Conservation (phyloP, 192 early-diverging fungal genomes). For the Podila clonocystis region DNA sequence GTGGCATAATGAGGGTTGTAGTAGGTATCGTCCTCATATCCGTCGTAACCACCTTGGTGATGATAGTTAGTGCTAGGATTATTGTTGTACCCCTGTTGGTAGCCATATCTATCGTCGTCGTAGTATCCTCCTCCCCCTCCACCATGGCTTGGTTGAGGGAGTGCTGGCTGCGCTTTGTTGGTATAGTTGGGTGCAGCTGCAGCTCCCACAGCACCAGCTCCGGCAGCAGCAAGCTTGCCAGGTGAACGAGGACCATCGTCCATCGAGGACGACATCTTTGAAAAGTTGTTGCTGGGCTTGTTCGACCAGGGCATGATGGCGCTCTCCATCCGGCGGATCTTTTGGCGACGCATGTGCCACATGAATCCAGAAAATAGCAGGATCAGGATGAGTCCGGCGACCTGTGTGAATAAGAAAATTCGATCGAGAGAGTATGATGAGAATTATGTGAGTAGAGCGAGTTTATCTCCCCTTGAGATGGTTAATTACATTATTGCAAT, state of each 20-base stretch:
- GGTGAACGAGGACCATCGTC: slow-evolving; percentile 15
- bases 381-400: slow-evolving; percentile 12
- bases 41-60: slow-evolving; percentile 6
- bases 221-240: neutral
- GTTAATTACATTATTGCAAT: no score
- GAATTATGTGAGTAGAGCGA: neutral
- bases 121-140: neutral
- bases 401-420: neutral
- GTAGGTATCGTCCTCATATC: slow-evolving; percentile 20
- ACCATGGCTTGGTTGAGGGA: slow-evolving; percentile 13
- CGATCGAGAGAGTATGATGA: neutral
- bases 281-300: slow-evolving; percentile 18
- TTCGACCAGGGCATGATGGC: slow-evolving; percentile 45
- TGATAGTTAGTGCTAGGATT: neutral
- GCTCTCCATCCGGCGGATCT: slow-evolving; percentile 19
- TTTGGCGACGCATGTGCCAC: slow-evolving; percentile 24
- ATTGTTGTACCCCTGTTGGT: slow-evolving; percentile 8
- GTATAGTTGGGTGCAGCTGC: neutral
- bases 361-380: slow-evolving; percentile 12
- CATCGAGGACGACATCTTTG: slow-evolving; percentile 31
- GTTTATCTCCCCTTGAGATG: no score
- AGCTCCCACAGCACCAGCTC: neutral
- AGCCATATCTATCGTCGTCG: neutral
- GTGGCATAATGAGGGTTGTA: slow-evolving; percentile 37
- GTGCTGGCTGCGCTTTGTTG: slow-evolving; percentile 15